phyloP scores from a whole-genome alignment of 805 yeast genomes.

The Lipomyces yamanashiensis region DNA sequence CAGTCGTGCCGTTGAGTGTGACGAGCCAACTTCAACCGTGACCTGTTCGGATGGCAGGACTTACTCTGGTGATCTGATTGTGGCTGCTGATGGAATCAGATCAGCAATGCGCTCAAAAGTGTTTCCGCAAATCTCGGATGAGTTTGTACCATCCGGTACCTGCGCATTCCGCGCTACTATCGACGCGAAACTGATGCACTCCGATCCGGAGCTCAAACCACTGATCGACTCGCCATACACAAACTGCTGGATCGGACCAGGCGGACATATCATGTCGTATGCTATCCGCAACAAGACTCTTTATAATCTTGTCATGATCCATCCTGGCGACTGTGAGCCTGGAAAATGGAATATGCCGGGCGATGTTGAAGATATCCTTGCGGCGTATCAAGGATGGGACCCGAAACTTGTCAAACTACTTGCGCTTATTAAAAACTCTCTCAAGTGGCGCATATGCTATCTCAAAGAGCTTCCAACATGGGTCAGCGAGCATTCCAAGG shows the following conservation, averaged over 20 bases:
- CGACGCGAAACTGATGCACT: not conserved
- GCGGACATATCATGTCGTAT: constrained; percentile 16
- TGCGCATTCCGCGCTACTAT: constrained; percentile 15
- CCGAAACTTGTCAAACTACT: constrained; percentile 39
- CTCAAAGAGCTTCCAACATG: constrained; percentile 40
- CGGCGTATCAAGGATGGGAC: constrained; percentile 41
- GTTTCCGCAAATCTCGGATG: constrained; percentile 7
- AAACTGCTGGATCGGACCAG: constrained; percentile 30
- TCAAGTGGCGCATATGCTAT: constrained; percentile 42
- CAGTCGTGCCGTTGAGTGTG: not conserved
- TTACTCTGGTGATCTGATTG: constrained; percentile 21
- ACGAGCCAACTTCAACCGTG: not conserved
- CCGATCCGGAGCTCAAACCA: constrained; percentile 14
- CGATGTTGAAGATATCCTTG: constrained; percentile 38
- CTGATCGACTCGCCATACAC: constrained; percentile 15
- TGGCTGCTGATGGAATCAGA: constrained; percentile 27
- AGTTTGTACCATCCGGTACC: constrained; percentile 10
- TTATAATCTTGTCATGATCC: constrained; percentile 21
- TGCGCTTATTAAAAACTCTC: constrained; percentile 31
- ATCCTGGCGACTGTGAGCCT: constrained; percentile 19
- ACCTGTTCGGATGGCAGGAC: not conserved
- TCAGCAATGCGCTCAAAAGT: not conserved
- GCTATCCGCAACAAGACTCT: constrained; percentile 9
- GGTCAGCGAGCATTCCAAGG: constrained; percentile 40
- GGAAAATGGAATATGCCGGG: constrained; percentile 8